Conservation (phyloP, 768 basidiomycete species). For the Pulveroboletus sp. region DNA sequence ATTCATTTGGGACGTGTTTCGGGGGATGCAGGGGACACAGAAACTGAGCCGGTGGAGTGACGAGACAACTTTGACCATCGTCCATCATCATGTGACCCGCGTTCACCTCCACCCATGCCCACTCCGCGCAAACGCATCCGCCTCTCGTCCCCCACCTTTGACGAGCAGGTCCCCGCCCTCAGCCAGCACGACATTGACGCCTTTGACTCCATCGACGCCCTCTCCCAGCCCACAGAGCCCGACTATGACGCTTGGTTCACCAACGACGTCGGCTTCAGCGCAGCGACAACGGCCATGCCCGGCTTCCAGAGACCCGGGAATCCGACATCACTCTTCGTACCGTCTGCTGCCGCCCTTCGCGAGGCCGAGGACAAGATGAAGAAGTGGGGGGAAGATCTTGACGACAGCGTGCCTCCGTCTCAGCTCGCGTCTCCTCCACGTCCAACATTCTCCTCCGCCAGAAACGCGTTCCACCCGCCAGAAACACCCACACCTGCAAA, state of each 20-base stretch:
- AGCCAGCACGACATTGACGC: constrained; percentile 56
- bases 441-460: constrained; percentile 36
- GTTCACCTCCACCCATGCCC: constrained; percentile 22
- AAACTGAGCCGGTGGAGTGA: constrained; percentile 22
- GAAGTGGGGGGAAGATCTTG: constrained; percentile 44
- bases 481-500: constrained; percentile 40
- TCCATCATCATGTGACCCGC: constrained; percentile 19
- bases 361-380: constrained; percentile 53
- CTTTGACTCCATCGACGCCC: constrained; percentile 50
- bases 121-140: constrained; percentile 58
- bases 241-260: constrained; percentile 54
- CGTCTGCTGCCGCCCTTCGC: constrained; percentile 53
- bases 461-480: constrained; percentile 33
- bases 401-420: constrained; percentile 3
- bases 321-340: constrained; percentile 39
- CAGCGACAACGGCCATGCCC: constrained; percentile 28
- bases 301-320: constrained; percentile 16
- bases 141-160: constrained; percentile 66
- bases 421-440: constrained; percentile 20
- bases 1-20: constrained; percentile 43
- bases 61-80: no score
- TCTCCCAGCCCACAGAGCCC: constrained; percentile 43
- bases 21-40: constrained; percentile 28
- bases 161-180: constrained; percentile 47
- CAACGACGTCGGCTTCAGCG: constrained; percentile 37